phyloP scores from a whole-genome alignment of 2,329 filamentous ascomycete genomes.

The Hypomyces rosellus region DNA sequence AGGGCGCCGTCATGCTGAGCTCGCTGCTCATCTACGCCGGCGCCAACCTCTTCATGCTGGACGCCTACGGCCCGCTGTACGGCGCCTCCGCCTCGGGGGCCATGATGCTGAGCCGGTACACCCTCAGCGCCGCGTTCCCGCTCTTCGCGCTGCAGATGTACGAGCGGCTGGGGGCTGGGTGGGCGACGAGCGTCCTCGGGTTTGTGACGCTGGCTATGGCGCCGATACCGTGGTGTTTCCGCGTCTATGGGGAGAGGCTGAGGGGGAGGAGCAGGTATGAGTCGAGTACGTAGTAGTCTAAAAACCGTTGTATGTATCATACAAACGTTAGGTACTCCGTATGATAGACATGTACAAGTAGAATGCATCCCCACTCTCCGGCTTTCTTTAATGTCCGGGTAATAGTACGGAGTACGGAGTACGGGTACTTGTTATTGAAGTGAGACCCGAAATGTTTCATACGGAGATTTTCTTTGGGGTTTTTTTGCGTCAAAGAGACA shows the following conservation, averaged over 20 bases:
- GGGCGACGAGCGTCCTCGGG: conserved; percentile 37
- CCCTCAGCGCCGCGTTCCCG: conserved; percentile 55
- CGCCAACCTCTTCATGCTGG: conserved; percentile 23
- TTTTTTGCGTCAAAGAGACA: background rate
- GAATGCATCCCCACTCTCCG: background rate
- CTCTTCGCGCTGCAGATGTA: conserved; percentile 32
- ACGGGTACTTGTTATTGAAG: background rate
- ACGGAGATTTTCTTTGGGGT: background rate
- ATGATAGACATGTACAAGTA: background rate
- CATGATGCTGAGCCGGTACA: conserved; percentile 34
- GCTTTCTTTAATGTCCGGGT: background rate
- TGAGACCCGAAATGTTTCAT: background rate
- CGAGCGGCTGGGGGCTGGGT: conserved; percentile 32
- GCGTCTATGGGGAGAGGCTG: conserved; percentile 18
- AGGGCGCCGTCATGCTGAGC: conserved; percentile 20
- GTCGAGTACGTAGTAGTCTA: conserved; percentile 19
- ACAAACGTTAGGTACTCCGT: too few species aligned
- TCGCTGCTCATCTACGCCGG: conserved; percentile 24
- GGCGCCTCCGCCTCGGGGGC: conserved; percentile 22
- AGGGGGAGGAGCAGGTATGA: conserved; percentile 21
- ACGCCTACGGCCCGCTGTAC: conserved; percentile 22
- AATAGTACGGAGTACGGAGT: too few species aligned
- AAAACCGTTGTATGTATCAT: too few species aligned
- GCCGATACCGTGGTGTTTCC: conserved; percentile 30
- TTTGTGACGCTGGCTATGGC: conserved; percentile 32